These are phyloP conservation scores for Papiliotrema nemorosa DNA, from an alignment of 1,284 basidiomycete genomes.

Conservation along the genomic window DNA sequence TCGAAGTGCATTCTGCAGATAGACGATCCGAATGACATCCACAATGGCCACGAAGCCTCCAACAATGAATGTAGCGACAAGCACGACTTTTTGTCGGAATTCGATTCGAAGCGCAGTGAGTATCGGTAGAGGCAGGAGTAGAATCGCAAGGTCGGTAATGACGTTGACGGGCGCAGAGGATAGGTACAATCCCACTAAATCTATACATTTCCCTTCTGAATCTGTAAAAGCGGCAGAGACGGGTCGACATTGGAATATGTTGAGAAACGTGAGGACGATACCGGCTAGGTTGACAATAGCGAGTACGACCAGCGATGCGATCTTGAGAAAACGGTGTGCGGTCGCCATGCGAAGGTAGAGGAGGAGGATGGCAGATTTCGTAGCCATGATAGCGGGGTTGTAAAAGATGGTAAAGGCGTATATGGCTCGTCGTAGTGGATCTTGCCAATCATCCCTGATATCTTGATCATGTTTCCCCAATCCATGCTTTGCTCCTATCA, in stretches of 20 bases:
- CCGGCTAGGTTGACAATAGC: conserved; percentile 43
- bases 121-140: conserved; percentile 46
- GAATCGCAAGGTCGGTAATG: conserved; percentile 46
- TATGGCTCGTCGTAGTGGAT: conserved; percentile 26
- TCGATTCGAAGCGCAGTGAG: conserved; percentile 46
- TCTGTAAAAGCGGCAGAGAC: conserved; percentile 32
- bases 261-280: conserved; percentile 43
- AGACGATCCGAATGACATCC: conserved; percentile 46
- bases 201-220: conserved; percentile 32
- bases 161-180: conserved; percentile 47
- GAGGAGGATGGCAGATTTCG: conserved; percentile 45
- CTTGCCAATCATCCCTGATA: conserved; percentile 18
- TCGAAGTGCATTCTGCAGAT: conserved; percentile 40
- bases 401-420: conserved; percentile 48
- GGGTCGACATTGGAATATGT: conserved; percentile 47
- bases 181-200: conserved; percentile 44
- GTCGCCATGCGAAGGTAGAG: conserved; percentile 48
- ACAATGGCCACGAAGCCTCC: conserved; percentile 47
- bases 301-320: conserved; percentile 37
- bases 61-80: conserved; percentile 45
- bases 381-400: conserved; percentile 43
- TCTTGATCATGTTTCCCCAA: conserved; percentile 38
- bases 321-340: conserved; percentile 41
- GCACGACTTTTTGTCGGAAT: conserved; percentile 41
- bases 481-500: conserved; percentile 36